phyloP scores from a whole-genome alignment of 805 yeast species.

The Schwanniomyces yamadae region DNA sequence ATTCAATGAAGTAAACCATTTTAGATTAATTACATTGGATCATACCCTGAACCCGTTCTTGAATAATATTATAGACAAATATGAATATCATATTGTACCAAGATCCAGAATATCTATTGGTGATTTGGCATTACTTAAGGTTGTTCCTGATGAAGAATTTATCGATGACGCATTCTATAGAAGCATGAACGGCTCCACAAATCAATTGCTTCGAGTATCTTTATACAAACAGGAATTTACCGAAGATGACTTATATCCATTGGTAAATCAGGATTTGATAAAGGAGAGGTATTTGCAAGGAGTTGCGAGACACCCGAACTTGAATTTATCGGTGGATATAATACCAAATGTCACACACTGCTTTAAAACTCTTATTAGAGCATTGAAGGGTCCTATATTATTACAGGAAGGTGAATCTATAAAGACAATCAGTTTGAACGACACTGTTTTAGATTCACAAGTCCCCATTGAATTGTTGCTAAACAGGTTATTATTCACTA shows the following conservation, averaged over 20 bases:
- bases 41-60: slow-evolving; percentile 17
- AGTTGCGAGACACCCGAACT: slow-evolving; percentile 23
- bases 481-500: slow-evolving; percentile 45
- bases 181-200: slow-evolving; percentile 21
- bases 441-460: slow-evolving; percentile 53
- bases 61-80: slow-evolving; percentile 23
- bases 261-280: slow-evolving; percentile 50
- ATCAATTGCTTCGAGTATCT: slow-evolving; percentile 48
- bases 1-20: slow-evolving; percentile 23
- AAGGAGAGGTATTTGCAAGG: slow-evolving; percentile 48
- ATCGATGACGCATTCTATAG: slow-evolving; percentile 37
- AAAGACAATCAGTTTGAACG: slow-evolving; percentile 55
- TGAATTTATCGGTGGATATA: slow-evolving; percentile 24
- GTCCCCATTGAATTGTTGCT: slow-evolving; percentile 55
- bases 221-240: slow-evolving; percentile 52
- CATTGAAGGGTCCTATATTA: slow-evolving; percentile 65
- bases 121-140: slow-evolving; percentile 23
- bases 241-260: slow-evolving; percentile 42
- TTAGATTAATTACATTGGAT: slow-evolving; percentile 29
- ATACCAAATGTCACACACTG: slow-evolving; percentile 60
- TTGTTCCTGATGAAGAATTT: slow-evolving; percentile 8
- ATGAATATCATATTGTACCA: slow-evolving; percentile 32
- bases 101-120: slow-evolving; percentile 23
- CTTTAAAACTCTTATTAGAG: slow-evolving; percentile 57
- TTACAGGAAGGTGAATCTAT: slow-evolving; percentile 42